Evolutionary conservation across 148 eudicot genomes (phyloP).

Genomic region (Bassia scoparia): DNA sequence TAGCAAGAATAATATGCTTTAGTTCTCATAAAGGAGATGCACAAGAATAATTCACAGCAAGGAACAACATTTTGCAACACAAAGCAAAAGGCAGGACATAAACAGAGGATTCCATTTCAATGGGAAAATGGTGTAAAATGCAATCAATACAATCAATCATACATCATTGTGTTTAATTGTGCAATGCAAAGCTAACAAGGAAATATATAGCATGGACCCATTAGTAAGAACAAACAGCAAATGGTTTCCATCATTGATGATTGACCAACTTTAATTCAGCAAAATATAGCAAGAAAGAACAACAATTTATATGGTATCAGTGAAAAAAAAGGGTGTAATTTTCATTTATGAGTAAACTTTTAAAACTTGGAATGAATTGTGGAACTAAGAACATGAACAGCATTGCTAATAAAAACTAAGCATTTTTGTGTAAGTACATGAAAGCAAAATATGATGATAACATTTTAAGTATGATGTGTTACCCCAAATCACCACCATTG

Average conservation of each 20-base stretch:
- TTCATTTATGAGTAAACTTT: conserved; percentile 22
- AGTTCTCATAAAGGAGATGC: neutral
- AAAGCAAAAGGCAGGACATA: neutral
- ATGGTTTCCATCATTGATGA: neutral
- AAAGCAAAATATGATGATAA: neutral
- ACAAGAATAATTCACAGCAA: neutral
- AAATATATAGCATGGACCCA: neutral
- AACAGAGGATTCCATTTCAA: neutral
- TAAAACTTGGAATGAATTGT: conserved; percentile 13
- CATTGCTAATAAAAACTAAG: conserved; percentile 5
- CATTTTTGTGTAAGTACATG: conserved; percentile 6
- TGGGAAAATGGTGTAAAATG: neutral
- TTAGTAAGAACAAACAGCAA: neutral
- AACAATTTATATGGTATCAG: neutral
- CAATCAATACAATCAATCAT: too few species aligned
- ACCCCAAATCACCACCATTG: conserved; percentile 78
- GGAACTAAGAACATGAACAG: conserved; percentile 12
- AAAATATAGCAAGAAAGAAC: neutral
- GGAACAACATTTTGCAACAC: neutral
- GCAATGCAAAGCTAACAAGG: neutral
- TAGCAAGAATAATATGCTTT: neutral
- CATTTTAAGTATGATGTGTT: conserved; percentile 15
- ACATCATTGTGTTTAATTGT: neutral
- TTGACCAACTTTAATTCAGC: neutral
- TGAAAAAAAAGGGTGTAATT: neutral